Evolutionary conservation across 2,329 filamentous ascomycete species (phyloP), one percentile per base, ranked within the genome.

Genomic region (Dactylellina parvicollis): DNA sequence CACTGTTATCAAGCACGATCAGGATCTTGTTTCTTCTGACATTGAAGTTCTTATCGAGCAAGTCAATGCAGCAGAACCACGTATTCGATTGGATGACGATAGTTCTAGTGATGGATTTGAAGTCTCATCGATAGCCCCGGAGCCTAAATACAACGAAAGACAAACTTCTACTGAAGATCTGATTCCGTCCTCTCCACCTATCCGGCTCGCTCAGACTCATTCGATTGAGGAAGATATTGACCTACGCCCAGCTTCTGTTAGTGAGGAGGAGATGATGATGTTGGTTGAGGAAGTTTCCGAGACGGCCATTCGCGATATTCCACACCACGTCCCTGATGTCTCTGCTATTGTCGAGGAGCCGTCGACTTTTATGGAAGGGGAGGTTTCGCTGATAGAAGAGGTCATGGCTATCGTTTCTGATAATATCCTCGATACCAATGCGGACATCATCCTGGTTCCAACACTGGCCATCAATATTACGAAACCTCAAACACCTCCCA

Each of bases 231-330:
- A 50, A 10, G 16, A 24, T 3, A 3, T 16, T 9, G 42, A 52
- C 12, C 7, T 24, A 18, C 38, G 18, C 24, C 12, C 28, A 20
- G 1, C 20, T 24, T n/a, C 32, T 26, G n/a, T 14, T 12, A 44
- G 49, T 2, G 24, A 38, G 4, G 26, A 20, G n/a, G 22, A 4
- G 16, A 4, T 34, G 32, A 2, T 30, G 9, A 32, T 32, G 5
- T 32, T n/a, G n/a, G 34, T 57, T 16, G 66, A 71, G 40, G 59
- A 72, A 18, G 54, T 36, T 9, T 60, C 44, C 1, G 54, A 60
- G 4, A 14, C 26, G 1, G 14, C 28, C 1, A 36, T 47, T 18
- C 14, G 22, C 9, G 9, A 36, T 12, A 22, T 32, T 24, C 20
- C 22, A 12, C 14, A 26, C n/a, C 8, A 16, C 22, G 16, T 47